These are phyloP conservation scores for Psilocybe subaeruginosa DNA, from an alignment of 768 basidiomycete species.

Conservation along the genomic window DNA sequence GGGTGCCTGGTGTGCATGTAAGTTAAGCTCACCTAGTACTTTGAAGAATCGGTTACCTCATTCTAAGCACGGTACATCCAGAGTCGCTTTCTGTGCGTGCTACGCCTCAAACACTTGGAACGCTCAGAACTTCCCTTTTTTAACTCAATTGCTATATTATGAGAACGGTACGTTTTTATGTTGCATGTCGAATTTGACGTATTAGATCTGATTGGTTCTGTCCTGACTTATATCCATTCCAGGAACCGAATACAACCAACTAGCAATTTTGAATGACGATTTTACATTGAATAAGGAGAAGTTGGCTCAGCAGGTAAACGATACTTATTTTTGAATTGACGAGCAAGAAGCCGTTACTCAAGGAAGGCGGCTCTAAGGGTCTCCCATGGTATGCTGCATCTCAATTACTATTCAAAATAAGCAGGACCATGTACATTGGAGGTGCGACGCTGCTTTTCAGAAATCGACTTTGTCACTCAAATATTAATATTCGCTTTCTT, in stretches of 20 bases:
- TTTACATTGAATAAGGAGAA: slow-evolving; percentile 49
- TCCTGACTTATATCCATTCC: background rate
- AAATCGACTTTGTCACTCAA: no score
- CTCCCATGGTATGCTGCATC: slow-evolving; percentile 46
- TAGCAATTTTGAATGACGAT: slow-evolving; percentile 49
- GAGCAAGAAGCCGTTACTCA: background rate
- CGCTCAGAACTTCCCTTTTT: slow-evolving; percentile 58
- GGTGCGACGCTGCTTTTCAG: slow-evolving; percentile 19
- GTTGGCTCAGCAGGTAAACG: slow-evolving; percentile 35
- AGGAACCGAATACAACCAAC: slow-evolving; percentile 55
- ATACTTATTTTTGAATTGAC: background rate
- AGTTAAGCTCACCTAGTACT: slow-evolving; percentile 7
- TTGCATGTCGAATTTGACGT: background rate
- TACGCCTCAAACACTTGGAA: slow-evolving; percentile 55
- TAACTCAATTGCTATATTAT: slow-evolving; percentile 50
- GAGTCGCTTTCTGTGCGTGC: slow-evolving; percentile 42
- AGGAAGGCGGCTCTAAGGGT: slow-evolving; percentile 23
- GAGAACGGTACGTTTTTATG: slow-evolving; percentile 39
- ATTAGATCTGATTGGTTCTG: no score
- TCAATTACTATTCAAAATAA: slow-evolving; percentile 41
- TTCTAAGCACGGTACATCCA: slow-evolving; percentile 6
- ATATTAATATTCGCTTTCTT: background rate
- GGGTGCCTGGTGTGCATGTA: slow-evolving; percentile 49
- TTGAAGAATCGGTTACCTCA: background rate
- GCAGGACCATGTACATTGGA: slow-evolving; percentile 41